These are phyloP conservation scores for Candida gorgasii DNA, from an alignment of 805 yeast species.

Conservation along the genomic window DNA sequence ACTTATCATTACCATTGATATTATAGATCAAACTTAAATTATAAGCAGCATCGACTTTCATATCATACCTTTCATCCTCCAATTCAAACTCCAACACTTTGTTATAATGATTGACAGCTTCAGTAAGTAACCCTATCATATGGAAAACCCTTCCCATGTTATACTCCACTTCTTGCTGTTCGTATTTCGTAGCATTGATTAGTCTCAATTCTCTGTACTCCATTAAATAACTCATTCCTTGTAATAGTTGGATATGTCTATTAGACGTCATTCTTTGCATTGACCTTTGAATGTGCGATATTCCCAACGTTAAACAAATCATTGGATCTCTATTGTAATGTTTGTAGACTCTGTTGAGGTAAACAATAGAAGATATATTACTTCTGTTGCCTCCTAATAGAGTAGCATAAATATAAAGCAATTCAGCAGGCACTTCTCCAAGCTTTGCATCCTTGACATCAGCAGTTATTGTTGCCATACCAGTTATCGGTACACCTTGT, in stretches of 20 bases:
- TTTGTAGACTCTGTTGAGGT: conserved; percentile 68
- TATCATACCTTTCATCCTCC: conserved; percentile 53
- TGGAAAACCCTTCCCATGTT: conserved; percentile 87
- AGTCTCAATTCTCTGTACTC: conserved; percentile 65
- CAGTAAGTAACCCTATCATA: conserved; percentile 69
- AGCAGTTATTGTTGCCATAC: conserved; percentile 75
- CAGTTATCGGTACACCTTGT: conserved; percentile 54
- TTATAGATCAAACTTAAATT: conserved; percentile 76
- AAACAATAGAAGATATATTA: conserved; percentile 78
- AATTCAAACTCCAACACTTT: conserved; percentile 51
- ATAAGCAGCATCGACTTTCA: conserved; percentile 81
- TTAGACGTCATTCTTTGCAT: conserved; percentile 87
- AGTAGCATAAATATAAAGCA: conserved; percentile 77
- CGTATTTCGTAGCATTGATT: conserved; percentile 41
- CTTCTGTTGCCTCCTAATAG: conserved; percentile 79
- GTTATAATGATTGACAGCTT: conserved; percentile 75
- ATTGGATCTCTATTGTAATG: conserved; percentile 75
- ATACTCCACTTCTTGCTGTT: conserved; percentile 74
- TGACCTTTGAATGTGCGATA: conserved; percentile 84
- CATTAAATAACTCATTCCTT: conserved; percentile 75
- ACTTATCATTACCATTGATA: conserved; percentile 65
- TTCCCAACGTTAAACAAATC: conserved; percentile 69
- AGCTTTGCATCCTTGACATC: conserved; percentile 42
- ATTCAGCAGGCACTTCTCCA: conserved; percentile 57
- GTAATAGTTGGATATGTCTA: conserved; percentile 84